Conservation (phyloP, 106 monocot genomes). For the Dioscorea dumetorum region DNA sequence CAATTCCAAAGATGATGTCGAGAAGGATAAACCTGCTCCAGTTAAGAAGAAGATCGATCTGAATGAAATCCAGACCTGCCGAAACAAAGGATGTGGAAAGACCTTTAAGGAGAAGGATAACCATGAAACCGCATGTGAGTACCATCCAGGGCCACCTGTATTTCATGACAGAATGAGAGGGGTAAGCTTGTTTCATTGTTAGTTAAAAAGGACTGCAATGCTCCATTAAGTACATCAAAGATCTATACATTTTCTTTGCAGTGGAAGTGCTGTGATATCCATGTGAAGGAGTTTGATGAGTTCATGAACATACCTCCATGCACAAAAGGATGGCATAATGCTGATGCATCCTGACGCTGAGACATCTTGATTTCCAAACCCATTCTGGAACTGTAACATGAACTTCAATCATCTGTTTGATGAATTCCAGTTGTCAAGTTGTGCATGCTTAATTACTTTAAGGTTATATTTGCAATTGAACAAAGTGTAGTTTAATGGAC, state of each 20-base stretch:
- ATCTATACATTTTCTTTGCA: conserved; percentile 19
- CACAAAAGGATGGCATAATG: conserved; percentile 97
- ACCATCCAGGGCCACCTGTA: conserved; percentile 84
- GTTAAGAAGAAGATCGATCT: conserved; percentile 62
- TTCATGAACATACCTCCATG: conserved; percentile 90
- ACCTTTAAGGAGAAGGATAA: conserved; percentile 93
- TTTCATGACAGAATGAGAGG: conserved; percentile 95
- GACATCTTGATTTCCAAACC: no score
- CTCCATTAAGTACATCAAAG: background rate
- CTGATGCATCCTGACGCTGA: conserved; percentile 21
- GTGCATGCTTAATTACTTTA: no score
- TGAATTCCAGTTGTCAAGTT: no score
- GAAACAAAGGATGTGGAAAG: conserved; percentile 93
- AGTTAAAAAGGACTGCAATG: background rate
- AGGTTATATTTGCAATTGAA: no score
- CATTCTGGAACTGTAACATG: no score
- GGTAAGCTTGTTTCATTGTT: conserved; percentile 28
- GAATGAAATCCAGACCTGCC: conserved; percentile 64
- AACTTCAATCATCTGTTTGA: no score
- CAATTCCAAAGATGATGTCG: conserved; percentile 10
- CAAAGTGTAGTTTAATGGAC: no score
- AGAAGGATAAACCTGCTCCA: conserved; percentile 20
- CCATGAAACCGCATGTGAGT: conserved; percentile 86
- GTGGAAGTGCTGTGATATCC: conserved; percentile 97
- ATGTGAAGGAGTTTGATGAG: conserved; percentile 95